phyloP scores from a whole-genome alignment of 106 monocot genomes.

The Platanthera zijinensis region DNA sequence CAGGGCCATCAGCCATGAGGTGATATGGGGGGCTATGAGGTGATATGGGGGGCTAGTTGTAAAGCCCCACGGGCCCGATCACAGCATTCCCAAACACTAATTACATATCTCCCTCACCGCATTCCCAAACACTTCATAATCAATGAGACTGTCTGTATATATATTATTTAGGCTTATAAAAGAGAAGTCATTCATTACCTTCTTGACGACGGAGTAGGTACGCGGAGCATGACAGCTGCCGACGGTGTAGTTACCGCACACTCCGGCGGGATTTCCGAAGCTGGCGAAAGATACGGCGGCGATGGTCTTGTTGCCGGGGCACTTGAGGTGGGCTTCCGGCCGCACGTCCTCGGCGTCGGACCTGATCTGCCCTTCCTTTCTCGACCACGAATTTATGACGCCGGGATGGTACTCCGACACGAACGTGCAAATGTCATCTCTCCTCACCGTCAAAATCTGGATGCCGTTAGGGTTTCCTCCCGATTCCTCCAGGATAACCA shows the following conservation, averaged over 20 bases:
- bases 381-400: constrained; percentile 25
- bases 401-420: constrained; percentile 59
- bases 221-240: constrained; percentile 46
- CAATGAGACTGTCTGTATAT: too few species aligned
- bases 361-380: constrained; percentile 25
- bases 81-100: too few species aligned
- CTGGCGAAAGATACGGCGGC: constrained; percentile 42
- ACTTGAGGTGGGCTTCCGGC: constrained; percentile 31
- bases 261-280: constrained; percentile 57
- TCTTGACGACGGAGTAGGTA: constrained; percentile 34
- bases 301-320: constrained; percentile 38
- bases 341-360: constrained; percentile 32
- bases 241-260: constrained; percentile 52
- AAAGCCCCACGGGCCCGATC: too few species aligned
- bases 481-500: constrained; percentile 10
- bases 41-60: too few species aligned
- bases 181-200: constrained; percentile 20
- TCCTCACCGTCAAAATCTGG: constrained; percentile 32
- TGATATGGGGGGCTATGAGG: too few species aligned
- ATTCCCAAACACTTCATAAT: too few species aligned
- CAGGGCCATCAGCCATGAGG: too few species aligned
- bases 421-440: constrained; percentile 55
- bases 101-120: too few species aligned
- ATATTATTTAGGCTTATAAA: too few species aligned
- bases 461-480: constrained; percentile 49